Conservation (phyloP, 2,329 filamentous ascomycete species). For the Gyromitra esculenta region DNA sequence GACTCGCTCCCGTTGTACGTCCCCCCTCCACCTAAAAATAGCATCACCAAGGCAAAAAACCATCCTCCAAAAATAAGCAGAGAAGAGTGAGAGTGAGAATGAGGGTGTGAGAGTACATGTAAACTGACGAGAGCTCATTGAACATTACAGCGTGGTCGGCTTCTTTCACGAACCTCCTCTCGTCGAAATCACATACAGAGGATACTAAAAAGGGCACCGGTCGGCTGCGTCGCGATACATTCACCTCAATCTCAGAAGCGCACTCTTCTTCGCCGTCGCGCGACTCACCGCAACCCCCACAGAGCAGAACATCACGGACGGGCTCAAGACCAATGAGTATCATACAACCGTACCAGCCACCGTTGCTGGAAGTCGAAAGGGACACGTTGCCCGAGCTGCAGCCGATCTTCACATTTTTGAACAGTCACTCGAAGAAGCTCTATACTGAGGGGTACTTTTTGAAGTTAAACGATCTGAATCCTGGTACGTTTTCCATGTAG, state of each 20-base stretch:
- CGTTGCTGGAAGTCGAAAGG: conserved; percentile 80
- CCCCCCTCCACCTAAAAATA: conserved; percentile 46
- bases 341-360: conserved; percentile 84
- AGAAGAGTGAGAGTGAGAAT: neutral
- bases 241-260: conserved; percentile 53
- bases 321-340: conserved; percentile 82
- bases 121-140: conserved; percentile 27
- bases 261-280: conserved; percentile 52
- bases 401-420: conserved; percentile 92
- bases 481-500: conserved; percentile 71
- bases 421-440: conserved; percentile 93
- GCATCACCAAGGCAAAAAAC: conserved; percentile 10
- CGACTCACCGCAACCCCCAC: conserved; percentile 53
- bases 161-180: conserved; percentile 50
- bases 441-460: conserved; percentile 98
- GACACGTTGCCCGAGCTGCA: conserved; percentile 92
- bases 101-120: neutral
- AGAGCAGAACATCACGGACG: conserved; percentile 59
- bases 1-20: conserved; percentile 54
- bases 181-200: conserved; percentile 47
- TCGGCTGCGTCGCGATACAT: conserved; percentile 51
- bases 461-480: conserved; percentile 94
- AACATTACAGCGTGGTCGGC: conserved; percentile 50
- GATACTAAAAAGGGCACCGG: conserved; percentile 34
- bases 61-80: conserved; percentile 17